phyloP scores from a whole-genome alignment of 1,284 basidiomycete species.

The Ganoderma lucidum region DNA sequence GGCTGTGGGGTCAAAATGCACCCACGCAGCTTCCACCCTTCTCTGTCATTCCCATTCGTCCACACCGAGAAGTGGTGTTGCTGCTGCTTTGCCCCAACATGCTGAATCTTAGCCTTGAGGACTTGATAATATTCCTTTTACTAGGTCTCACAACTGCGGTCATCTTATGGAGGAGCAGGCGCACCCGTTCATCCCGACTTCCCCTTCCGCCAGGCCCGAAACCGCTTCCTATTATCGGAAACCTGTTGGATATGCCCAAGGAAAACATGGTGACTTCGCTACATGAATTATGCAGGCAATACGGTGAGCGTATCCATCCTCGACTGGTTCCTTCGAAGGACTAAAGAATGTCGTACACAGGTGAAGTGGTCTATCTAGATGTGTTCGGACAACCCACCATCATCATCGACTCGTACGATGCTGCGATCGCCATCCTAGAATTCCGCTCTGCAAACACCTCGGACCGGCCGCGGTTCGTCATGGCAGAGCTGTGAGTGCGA shows the following conservation, averaged over 20 bases:
- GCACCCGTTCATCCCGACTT: not conserved
- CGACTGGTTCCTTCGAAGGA: not conserved
- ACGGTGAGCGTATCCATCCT: slow-evolving; percentile 13
- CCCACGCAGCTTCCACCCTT: not conserved
- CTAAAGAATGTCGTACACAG: not conserved
- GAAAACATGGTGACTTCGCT: slow-evolving; percentile 5
- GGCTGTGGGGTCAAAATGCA: not conserved
- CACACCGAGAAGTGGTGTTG: not conserved
- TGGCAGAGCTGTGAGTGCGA: slow-evolving; percentile 19
- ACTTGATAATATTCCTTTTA: not conserved
- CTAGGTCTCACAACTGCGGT: not conserved
- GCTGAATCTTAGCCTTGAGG: not conserved
- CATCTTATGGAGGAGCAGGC: not conserved
- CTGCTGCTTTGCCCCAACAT: not conserved
- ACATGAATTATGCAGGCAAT: slow-evolving; percentile 14
- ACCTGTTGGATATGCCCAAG: slow-evolving; percentile 24
- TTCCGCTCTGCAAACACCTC: slow-evolving; percentile 22
- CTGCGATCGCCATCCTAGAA: slow-evolving; percentile 19
- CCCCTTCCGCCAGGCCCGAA: slow-evolving; percentile 25
- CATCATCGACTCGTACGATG: slow-evolving; percentile 23
- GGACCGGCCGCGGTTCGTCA: slow-evolving; percentile 24
- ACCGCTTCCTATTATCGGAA: slow-evolving; percentile 25
- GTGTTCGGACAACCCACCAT: slow-evolving; percentile 22
- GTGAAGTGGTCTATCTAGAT: slow-evolving; percentile 20
- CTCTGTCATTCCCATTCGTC: not conserved